A percentile compares a stretch with the other conserved stretches of the same genome.
Evolutionary conservation across 495 filamentous ascomycete species (phyloP).

Genomic region (Talaromyces proteolyticus): DNA sequence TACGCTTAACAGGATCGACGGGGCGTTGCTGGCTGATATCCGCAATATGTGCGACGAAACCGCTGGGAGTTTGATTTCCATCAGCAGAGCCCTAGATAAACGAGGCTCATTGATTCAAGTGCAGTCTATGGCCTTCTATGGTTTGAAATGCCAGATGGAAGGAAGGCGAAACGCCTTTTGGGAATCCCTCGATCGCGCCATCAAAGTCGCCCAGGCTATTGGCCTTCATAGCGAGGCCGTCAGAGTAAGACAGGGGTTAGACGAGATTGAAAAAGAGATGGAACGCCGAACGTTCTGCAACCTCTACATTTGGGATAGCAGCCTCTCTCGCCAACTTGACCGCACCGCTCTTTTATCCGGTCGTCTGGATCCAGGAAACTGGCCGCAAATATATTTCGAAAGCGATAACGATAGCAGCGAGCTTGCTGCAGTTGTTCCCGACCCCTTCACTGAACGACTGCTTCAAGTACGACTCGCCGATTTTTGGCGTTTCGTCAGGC

Average conservation of each 20-base stretch:
- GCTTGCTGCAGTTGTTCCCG: neutral
- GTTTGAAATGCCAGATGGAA: neutral
- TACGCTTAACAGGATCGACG: conserved; percentile 14
- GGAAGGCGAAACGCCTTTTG: neutral
- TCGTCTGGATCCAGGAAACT: neutral
- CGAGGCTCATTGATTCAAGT: neutral
- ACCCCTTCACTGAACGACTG: conserved; percentile 16
- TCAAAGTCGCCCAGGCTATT: neutral
- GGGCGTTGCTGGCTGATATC: conserved; percentile 13
- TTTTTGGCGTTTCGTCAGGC: conserved; percentile 13
- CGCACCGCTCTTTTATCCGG: neutral
- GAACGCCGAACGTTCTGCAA: conserved; percentile 16
- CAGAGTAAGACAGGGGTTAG: neutral
- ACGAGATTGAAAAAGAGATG: conserved; percentile 17
- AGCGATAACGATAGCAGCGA: neutral
- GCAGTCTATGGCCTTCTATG: neutral
- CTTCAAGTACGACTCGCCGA: conserved; percentile 14
- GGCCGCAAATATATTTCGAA: neutral
- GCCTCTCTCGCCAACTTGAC: conserved; percentile 9
- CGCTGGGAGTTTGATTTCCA: conserved; percentile 8
- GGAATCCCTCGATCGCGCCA: neutral
- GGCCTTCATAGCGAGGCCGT: neutral
- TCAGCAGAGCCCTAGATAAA: neutral
- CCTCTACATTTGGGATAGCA: conserved; percentile 21
- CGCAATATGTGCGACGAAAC: conserved; percentile 15